Evolutionary conservation across 1,284 basidiomycete species (phyloP).

Genomic region (Ceratobasidium papillatum): DNA sequence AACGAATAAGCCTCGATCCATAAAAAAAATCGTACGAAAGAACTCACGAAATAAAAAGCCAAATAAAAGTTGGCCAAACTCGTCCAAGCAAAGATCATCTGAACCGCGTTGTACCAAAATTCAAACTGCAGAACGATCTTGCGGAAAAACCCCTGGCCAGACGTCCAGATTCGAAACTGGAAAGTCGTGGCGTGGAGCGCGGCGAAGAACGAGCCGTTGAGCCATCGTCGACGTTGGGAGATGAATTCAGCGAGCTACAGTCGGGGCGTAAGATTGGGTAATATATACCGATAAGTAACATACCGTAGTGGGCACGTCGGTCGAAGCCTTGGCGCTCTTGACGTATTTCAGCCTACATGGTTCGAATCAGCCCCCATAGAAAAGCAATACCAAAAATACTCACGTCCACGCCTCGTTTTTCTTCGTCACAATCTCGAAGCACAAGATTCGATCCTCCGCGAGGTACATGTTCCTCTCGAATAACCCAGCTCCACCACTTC

Average conservation of each 20-base stretch:
- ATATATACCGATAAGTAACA: background rate
- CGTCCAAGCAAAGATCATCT: slow-evolving; percentile 82
- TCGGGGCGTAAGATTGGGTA: slow-evolving; percentile 11
- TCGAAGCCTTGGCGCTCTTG: slow-evolving; percentile 88
- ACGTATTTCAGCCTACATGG: slow-evolving; percentile 79
- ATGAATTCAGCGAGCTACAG: slow-evolving; percentile 82
- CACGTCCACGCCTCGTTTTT: slow-evolving; percentile 82
- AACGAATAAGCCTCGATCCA: slow-evolving; percentile 47
- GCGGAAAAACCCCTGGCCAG: slow-evolving; percentile 87
- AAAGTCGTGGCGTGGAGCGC: slow-evolving; percentile 86
- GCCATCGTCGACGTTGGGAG: slow-evolving; percentile 88
- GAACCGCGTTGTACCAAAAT: slow-evolving; percentile 78
- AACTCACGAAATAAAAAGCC: slow-evolving; percentile 81
- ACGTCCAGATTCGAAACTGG: slow-evolving; percentile 87
- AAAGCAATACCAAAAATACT: slow-evolving; percentile 50
- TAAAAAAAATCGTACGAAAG: background rate
- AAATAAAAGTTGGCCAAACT: slow-evolving; percentile 83
- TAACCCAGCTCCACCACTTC: slow-evolving; percentile 68
- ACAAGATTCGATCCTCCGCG: slow-evolving; percentile 93
- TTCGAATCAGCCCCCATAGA: slow-evolving; percentile 31
- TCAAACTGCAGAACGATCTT: slow-evolving; percentile 83
- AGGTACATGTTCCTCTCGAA: slow-evolving; percentile 65
- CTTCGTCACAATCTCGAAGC: slow-evolving; percentile 98
- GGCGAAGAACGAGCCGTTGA: slow-evolving; percentile 89
- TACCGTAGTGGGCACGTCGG: slow-evolving; percentile 84